Base-by-base conservation (phyloP, 371 early-diverging fungal genomes). In the Zancudomyces culisetae region DNA sequence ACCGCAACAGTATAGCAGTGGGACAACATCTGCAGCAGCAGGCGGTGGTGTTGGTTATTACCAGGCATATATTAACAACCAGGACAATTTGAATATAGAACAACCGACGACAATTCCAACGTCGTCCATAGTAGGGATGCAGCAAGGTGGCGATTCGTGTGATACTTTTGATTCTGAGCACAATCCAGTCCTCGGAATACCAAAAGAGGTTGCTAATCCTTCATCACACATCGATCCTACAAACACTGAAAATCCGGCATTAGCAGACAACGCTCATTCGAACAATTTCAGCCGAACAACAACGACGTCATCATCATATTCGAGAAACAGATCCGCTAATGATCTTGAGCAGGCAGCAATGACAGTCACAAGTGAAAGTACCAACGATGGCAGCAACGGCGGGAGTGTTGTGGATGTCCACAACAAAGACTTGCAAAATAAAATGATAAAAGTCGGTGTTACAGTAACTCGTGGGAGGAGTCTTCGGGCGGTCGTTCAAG, bases 401-500 rank as follows among this genome's bases (percentile, higher is more conserved):
- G 13, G 13, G 52, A 6, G 6, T 3, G 48, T 12, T 2, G n/a
- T 10, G 48, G 48, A 21, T 19, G 21, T 29, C 21, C n/a, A n/a
- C n/a, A n/a, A n/a, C n/a, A n/a, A n/a, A n/a, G n/a, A n/a, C n/a
- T n/a, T n/a, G n/a, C n/a, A n/a, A n/a, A 20, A 1, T 15, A 35
- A 35, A 15, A 6, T 10, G 6, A 10, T 35, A 35, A 35, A 15
- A 35, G 35, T 35, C 15, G 35, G 35, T 35, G 35, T 13, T 42
- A 4, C 47, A 27, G 42, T 51, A n/a, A 10, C 54, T 24, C 61
- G 66, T 28, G 53, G 66, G 21, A 67, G 67, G 69, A 66, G 67
- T 53, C 64, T 66, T 35, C 61, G 66, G 1, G 66, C 66, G 66
- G 55, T 66, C 51, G 68, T 66, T 43, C 66, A 67, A 50, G 66